Evolutionary conservation across 345 rosid species (phyloP).

Genomic region (Brassica juncea): DNA sequence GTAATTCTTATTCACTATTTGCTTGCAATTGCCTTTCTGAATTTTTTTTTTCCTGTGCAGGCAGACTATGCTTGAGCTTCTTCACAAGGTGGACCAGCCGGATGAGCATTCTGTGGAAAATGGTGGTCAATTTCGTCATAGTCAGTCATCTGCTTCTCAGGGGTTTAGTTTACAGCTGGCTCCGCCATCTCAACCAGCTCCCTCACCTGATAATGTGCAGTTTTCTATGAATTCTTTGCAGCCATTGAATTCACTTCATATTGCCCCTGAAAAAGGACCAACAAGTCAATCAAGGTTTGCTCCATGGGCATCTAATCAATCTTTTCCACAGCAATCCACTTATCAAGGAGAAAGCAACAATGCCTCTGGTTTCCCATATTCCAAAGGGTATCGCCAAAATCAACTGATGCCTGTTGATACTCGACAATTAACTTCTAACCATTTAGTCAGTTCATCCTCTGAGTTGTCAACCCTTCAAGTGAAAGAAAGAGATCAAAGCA

Average conservation of each 20-base stretch:
- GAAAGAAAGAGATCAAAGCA: slow-evolving; percentile 44
- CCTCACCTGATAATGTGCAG: slow-evolving; percentile 40
- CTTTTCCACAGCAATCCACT: slow-evolving; percentile 45
- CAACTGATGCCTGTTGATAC: slow-evolving; percentile 45
- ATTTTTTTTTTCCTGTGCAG: slow-evolving; percentile 46
- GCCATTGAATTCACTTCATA: slow-evolving; percentile 35
- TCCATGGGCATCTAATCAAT: slow-evolving; percentile 50
- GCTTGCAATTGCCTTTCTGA: slow-evolving; percentile 12
- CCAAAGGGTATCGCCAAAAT: slow-evolving; percentile 48
- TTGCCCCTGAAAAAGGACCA: slow-evolving; percentile 46
- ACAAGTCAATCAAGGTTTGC: slow-evolving; percentile 48
- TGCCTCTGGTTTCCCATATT: slow-evolving; percentile 51
- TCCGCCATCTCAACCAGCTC: slow-evolving; percentile 72
- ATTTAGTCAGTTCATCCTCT: slow-evolving; percentile 41
- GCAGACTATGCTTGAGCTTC: slow-evolving; percentile 90
- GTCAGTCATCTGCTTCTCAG: slow-evolving; percentile 63
- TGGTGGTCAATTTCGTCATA: slow-evolving; percentile 54
- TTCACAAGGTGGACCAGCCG: slow-evolving; percentile 81
- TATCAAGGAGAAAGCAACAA: slow-evolving; percentile 48
- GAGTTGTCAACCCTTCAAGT: slow-evolving; percentile 45
- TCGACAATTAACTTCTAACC: slow-evolving; percentile 40
- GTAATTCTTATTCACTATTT: not conserved
- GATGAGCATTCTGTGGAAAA: slow-evolving; percentile 53
- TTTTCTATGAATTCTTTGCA: slow-evolving; percentile 48
- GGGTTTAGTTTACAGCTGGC: slow-evolving; percentile 79